Conservation (phyloP, 306 rosid species). For the Cucumis melo region DNA sequence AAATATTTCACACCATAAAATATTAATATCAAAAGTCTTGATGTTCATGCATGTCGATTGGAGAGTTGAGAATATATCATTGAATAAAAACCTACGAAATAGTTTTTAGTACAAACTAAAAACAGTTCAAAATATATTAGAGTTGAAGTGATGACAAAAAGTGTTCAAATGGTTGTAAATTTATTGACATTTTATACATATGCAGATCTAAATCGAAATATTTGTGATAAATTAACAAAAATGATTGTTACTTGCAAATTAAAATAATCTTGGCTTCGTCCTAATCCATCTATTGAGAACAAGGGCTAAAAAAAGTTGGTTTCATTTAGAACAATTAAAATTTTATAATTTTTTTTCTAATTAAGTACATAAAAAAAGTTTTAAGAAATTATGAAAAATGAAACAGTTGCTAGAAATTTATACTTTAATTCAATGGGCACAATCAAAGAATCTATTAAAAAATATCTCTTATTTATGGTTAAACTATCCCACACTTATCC, state of each 20-base stretch:
- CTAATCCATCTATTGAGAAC: no score
- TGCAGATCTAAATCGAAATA: not conserved
- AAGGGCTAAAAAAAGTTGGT: no score
- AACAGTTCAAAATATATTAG: not conserved
- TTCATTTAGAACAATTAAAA: no score
- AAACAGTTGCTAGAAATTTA: no score
- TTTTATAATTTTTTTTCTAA: no score
- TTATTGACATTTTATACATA: not conserved
- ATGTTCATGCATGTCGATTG: not conserved
- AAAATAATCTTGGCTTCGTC: not conserved
- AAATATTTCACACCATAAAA: not conserved
- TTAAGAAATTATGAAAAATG: no score
- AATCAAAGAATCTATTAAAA: no score
- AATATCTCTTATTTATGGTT: no score
- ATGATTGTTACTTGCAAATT: not conserved
- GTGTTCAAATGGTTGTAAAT: not conserved
- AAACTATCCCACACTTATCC: no score
- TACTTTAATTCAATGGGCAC: no score
- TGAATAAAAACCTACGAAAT: not conserved
- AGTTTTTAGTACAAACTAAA: no score
- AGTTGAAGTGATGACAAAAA: not conserved
- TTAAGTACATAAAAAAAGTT: no score
- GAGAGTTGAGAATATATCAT: not conserved
- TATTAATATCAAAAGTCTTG: not conserved
- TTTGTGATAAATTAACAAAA: not conserved